Conservation (phyloP, 805 yeast species). For the Starmerella stigmatis region DNA sequence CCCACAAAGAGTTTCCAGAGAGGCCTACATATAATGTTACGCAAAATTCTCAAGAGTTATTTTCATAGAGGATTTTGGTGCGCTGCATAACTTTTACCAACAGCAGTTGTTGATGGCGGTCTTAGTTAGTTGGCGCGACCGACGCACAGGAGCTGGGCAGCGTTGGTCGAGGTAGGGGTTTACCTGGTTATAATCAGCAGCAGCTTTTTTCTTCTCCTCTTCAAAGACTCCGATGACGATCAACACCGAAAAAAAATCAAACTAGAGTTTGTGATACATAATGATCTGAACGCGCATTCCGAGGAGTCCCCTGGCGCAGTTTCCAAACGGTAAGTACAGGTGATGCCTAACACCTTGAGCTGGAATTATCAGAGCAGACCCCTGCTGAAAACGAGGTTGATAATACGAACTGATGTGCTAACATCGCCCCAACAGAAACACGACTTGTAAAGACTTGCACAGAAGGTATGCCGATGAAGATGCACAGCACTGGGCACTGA, state of each 20-base stretch:
- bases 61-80: too few relatives aligned
- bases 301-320: constrained; percentile 20
- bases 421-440: constrained; percentile 5
- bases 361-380: constrained; percentile 94
- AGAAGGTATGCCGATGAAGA: constrained; percentile 49
- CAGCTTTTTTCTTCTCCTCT: constrained; percentile 5
- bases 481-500: constrained; percentile 99
- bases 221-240: constrained; percentile 32
- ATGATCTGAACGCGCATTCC: constrained; percentile 39
- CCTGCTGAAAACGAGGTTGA: constrained; percentile 60
- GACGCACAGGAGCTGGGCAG: too few relatives aligned
- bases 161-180: constrained; percentile 5
- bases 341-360: constrained; percentile 63
- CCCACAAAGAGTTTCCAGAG: too few relatives aligned
- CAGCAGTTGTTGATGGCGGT: too few relatives aligned
- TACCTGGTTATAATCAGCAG: background rate
- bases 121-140: too few relatives aligned
- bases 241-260: constrained; percentile 41
- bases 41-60: too few relatives aligned
- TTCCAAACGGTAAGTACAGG: constrained; percentile 24
- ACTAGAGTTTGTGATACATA: constrained; percentile 55
- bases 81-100: too few relatives aligned
- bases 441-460: background rate
- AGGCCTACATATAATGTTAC: too few relatives aligned
- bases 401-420: constrained; percentile 28